Evolutionary conservation across 352 stramenopile genomes (phyloP), one percentile per base, ranked within the genome.

Genomic region (Phytophthora tubulina): DNA sequence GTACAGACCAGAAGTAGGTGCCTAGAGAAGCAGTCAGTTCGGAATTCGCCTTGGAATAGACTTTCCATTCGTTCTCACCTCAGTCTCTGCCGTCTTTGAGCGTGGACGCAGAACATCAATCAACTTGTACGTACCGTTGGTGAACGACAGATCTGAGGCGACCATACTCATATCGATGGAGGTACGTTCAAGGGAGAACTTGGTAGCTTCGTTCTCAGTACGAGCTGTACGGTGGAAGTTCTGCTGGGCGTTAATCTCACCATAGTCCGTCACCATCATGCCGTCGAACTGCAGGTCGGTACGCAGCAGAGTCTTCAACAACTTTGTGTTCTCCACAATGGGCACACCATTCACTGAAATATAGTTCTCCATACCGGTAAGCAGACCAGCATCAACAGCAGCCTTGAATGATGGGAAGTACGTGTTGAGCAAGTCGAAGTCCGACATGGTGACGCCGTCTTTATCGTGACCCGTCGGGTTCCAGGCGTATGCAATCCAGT

Each of bases 331-430:
- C 14, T 84, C 81, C 2, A 96, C 80, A 7, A 97, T 80, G 0
- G 94, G 93, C 3, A 97, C 83, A 11, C 91, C 91, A 58, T 97
- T 97, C 27, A 97, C 62, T 48, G 96, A 92, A 52, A 91, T 96
- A 77, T 98, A 98, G 57, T 73, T 94, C 73, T 97, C 93, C 95
- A 98, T 98, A 1, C 94, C 84, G 0, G 92, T 92, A 44, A 95
- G 71, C 8, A 85, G 75, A 14, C 81, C 85, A n/a, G 92, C 84
- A 13, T 91, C 75, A 21, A 94, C 77, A 1, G 85, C 88, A 21
- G 86, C 80, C 33, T 88, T 72, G 59, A 94, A 97, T 2, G 89
- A 80, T n/a, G 84, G 88, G 17, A 88, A 81, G 48, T 94, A 95
- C 64, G 87, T 88, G 68, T 93, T 93, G 49, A 92, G 76, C 44